Conservation (phyloP, 768 basidiomycete genomes). For the Coprinellus micaceus region DNA sequence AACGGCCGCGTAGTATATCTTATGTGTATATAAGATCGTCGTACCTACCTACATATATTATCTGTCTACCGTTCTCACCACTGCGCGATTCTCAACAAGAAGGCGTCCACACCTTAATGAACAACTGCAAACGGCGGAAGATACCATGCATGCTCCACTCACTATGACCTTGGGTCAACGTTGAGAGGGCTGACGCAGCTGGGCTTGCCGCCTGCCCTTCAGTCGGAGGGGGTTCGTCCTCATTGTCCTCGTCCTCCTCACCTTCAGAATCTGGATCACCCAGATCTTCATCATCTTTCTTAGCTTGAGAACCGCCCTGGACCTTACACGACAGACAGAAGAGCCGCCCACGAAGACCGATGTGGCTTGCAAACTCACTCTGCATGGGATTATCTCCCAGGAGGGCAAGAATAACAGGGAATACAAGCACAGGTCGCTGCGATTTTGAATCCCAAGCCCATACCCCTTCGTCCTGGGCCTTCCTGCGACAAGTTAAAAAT, state of each 20-base stretch:
- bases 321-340: slow-evolving; percentile 41
- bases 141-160: too few species aligned
- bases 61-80: too few species aligned
- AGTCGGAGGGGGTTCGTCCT: too few species aligned
- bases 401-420: neutral
- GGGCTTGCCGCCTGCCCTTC: too few species aligned
- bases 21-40: too few species aligned
- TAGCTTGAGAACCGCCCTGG: neutral
- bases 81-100: too few species aligned
- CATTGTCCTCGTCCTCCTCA: neutral
- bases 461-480: neutral
- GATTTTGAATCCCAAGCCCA: neutral
- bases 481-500: neutral
- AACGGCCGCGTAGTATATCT: too few species aligned
- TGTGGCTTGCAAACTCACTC: slow-evolving; percentile 42
- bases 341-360: slow-evolving; percentile 32
- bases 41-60: too few species aligned
- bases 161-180: too few species aligned
- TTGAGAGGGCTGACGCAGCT: too few species aligned
- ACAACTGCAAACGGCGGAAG: too few species aligned
- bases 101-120: too few species aligned
- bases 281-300: neutral
- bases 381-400: slow-evolving; percentile 48
- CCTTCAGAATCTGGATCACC: neutral
- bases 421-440: neutral